Base-by-base conservation (phyloP, 2,329 filamentous ascomycete species). In the Bipolaris oryzae region DNA sequence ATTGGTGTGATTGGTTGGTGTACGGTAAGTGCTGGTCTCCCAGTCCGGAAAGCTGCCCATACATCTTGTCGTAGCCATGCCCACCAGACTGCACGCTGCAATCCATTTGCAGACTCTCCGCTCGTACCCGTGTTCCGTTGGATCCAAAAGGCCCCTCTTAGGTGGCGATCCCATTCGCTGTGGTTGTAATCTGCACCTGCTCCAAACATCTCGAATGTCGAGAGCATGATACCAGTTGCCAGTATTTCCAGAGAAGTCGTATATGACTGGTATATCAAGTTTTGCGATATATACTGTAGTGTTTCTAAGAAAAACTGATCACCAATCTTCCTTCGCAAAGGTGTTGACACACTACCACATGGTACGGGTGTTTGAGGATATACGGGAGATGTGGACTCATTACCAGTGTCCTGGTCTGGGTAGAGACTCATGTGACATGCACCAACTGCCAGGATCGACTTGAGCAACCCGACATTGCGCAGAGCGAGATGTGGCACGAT, bases 61-160 rank as follows among this genome's bases (percentile, higher is more conserved):
- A 87, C 79, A 64, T 89, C 86, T 67, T 89, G 86, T 21, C 84
- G 77, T 4, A 88, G 73, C 86, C 86, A 88, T 0, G 83, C 82
- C 85, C 86, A 89, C 86, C 86, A 88, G 0, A 85, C 82, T 0
- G 85, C 82, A 53, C 83, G 81, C 33, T 81, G 79, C 0, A 88
- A 73, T 0, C 85, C 84, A 0, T 81, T 80, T 10, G 41, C 58
- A 0, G 81, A 83, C 44, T 84, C 84, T 1, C 85, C 86, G 53
- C 87, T 79, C 35, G 85, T 85, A 44, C 85, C 78, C 43, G 85
- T 83, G 1, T 81, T 85, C 7, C 84, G 77, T 57, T 87, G 82
- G 16, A 88, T 87, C 83, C 85, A 87, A 61, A 88, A 88, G 0
- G 87, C 84, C 0, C 86, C 86, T 65, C 87, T 84, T 0, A 88